Percentiles rank a stretch among this genome's conserved stretches.
Conservation (phyloP, 257 asterid genomes). For the Lycium ferocissimum region DNA sequence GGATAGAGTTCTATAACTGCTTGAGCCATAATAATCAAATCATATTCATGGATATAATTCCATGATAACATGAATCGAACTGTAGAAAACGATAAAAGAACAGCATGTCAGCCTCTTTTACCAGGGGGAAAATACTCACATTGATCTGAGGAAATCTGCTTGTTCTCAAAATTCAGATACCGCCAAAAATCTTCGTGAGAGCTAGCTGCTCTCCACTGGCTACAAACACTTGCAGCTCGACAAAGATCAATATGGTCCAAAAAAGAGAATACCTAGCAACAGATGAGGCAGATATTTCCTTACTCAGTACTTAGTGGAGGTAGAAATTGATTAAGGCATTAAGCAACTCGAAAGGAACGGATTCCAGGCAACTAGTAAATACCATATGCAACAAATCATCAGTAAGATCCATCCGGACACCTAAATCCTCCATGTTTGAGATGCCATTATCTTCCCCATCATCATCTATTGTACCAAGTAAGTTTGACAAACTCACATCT, state of each 20-base stretch:
- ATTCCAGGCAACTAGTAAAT: conserved; percentile 25
- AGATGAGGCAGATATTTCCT: background rate
- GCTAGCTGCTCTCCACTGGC: conserved; percentile 96
- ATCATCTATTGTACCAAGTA: conserved; percentile 40
- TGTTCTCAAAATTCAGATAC: conserved; percentile 82
- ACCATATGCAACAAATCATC: conserved; percentile 98
- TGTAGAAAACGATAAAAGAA: background rate
- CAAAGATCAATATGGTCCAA: conserved; percentile 90
- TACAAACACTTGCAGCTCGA: conserved; percentile 89
- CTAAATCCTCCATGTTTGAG: conserved; percentile 55
- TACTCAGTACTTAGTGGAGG: background rate
- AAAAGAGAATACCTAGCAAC: conserved; percentile 80
- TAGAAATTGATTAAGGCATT: background rate
- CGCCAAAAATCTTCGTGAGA: conserved; percentile 99
- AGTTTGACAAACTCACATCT: conserved; percentile 45
- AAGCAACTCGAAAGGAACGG: conserved; percentile 1
- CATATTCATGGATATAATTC: too few species aligned
- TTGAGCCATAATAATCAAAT: too few species aligned
- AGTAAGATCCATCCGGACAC: conserved; percentile 92
- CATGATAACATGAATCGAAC: background rate
- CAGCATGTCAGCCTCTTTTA: conserved; percentile 26
- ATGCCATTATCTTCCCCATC: conserved; percentile 44
- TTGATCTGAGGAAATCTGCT: conserved; percentile 63
- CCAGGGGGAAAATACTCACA: conserved; percentile 60
- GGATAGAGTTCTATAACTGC: background rate